Evolutionary conservation across 1,284 basidiomycete genomes (phyloP).

Genomic region (Salmacisia buchloeana): DNA sequence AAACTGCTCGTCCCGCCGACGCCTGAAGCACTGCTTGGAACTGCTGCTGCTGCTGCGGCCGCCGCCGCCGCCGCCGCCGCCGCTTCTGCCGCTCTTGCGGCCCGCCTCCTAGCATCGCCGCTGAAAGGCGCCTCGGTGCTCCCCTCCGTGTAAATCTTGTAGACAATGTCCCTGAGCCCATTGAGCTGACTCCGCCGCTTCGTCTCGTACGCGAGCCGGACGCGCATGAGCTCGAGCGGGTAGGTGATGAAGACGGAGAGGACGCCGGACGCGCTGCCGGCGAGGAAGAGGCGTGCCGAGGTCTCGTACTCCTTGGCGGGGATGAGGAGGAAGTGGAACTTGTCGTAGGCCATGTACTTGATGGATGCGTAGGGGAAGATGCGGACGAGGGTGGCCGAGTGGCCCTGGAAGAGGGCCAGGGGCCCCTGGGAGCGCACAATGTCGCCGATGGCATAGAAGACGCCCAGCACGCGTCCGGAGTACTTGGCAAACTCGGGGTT

Average conservation of each 20-base stretch:
- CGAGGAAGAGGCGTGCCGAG: slow-evolving; percentile 72
- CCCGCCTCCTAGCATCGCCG: slow-evolving; percentile 33
- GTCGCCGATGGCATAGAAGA: slow-evolving; percentile 70
- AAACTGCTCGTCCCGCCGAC: too few species aligned
- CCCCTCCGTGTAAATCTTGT: slow-evolving; percentile 45
- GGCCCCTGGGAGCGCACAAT: slow-evolving; percentile 72
- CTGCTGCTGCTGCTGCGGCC: slow-evolving; percentile 19
- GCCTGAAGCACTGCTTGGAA: slow-evolving; percentile 2
- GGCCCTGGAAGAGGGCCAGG: slow-evolving; percentile 84
- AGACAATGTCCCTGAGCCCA: slow-evolving; percentile 32
- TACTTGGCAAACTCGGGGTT: slow-evolving; percentile 93
- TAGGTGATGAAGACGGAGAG: slow-evolving; percentile 87
- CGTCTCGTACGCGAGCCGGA: slow-evolving; percentile 88
- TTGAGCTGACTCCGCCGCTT: slow-evolving; percentile 51
- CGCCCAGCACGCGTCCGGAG: slow-evolving; percentile 75
- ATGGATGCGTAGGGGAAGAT: slow-evolving; percentile 93
- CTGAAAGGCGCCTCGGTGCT: slow-evolving; percentile 42
- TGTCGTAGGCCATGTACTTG: slow-evolving; percentile 97
- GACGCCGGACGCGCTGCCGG: slow-evolving; percentile 82
- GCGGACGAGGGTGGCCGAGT: slow-evolving; percentile 73
- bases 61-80: slow-evolving; percentile 19
- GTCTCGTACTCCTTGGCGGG: slow-evolving; percentile 74
- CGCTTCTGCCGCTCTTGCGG: slow-evolving; percentile 44
- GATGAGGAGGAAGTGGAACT: slow-evolving; percentile 73
- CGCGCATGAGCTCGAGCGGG: slow-evolving; percentile 88